These are phyloP conservation scores for Tolypocladium tropicale DNA, from an alignment of 2,329 filamentous ascomycete genomes.

Conservation along the genomic window DNA sequence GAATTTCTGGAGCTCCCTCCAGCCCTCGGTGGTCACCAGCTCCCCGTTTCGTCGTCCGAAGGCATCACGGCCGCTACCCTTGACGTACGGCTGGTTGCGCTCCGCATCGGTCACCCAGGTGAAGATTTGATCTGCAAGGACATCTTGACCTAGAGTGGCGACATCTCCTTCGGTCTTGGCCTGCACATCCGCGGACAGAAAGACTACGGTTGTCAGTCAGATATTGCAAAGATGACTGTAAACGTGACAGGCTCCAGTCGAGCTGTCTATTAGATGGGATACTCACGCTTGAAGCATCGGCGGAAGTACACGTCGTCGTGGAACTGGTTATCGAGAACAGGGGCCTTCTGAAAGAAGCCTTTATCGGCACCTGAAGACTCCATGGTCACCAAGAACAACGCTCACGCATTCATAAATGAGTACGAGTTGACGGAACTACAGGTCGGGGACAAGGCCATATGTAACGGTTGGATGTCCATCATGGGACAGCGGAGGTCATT, in stretches of 20 bases:
- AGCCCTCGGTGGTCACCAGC: constrained; percentile 56
- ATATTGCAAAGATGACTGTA: background rate
- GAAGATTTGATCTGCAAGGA: constrained; percentile 44
- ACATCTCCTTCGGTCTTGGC: constrained; percentile 32
- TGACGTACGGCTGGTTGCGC: constrained; percentile 50
- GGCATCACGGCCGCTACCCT: constrained; percentile 44
- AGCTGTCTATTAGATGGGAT: background rate
- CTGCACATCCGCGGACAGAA: constrained; percentile 31
- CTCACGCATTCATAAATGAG: background rate
- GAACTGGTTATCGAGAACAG: constrained; percentile 44
- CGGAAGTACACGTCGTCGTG: constrained; percentile 42
- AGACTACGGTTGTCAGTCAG: constrained; percentile 28
- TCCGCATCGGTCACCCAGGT: constrained; percentile 54
- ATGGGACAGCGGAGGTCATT: background rate
- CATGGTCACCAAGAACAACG: constrained; percentile 18
- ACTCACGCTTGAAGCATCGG: constrained; percentile 39
- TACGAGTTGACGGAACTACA: background rate
- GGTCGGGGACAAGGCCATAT: background rate
- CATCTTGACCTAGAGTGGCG: constrained; percentile 36
- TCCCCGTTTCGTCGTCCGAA: constrained; percentile 51
- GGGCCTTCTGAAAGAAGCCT: constrained; percentile 47
- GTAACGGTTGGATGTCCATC: background rate
- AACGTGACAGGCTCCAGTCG: background rate
- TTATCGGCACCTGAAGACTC: constrained; percentile 32
- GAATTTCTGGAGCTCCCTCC: constrained; percentile 50